A percentile compares a stretch with the other conserved stretches of the same genome.
Evolutionary conservation across 2,329 filamentous ascomycete genomes (phyloP).

Genomic region (Colletotrichum musae): DNA sequence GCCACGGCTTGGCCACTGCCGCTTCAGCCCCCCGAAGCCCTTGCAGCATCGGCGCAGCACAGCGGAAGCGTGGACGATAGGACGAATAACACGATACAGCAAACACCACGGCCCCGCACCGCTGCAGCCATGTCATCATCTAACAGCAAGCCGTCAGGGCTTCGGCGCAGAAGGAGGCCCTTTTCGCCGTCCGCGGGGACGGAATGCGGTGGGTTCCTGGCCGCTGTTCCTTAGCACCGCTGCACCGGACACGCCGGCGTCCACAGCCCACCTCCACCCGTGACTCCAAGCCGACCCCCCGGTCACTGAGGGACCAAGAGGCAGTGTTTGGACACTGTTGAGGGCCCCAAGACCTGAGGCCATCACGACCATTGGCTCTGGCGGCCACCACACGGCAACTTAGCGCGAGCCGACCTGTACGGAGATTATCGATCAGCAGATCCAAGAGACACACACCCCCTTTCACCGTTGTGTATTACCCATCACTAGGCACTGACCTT

Average conservation of each 20-base stretch:
- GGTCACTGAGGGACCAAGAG: background rate
- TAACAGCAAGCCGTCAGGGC: conserved; percentile 14
- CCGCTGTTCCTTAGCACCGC: conserved; percentile 12
- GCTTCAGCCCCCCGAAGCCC: conserved; percentile 22
- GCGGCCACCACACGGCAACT: conserved; percentile 16
- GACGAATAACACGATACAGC: conserved; percentile 1
- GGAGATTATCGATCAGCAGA: conserved; percentile 36
- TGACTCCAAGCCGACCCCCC: conserved; percentile 10
- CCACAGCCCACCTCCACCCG: conserved; percentile 27
- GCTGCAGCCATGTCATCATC: conserved; percentile 40
- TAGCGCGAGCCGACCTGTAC: conserved; percentile 29
- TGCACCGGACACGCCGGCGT: conserved; percentile 35
- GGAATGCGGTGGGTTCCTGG: conserved; percentile 12
- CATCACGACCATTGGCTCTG: conserved; percentile 35
- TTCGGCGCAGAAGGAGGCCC: background rate
- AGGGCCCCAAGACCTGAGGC: conserved; percentile 30
- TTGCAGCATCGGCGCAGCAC: conserved; percentile 26
- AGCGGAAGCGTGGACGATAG: conserved; percentile 26
- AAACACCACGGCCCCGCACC: conserved; percentile 33
- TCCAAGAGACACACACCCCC: conserved; percentile 25
- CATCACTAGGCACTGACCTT: background rate
- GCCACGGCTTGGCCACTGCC: conserved; percentile 6
- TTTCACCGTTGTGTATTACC: background rate
- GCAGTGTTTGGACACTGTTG: conserved; percentile 26
- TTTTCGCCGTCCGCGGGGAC: conserved; percentile 4